Evolutionary conservation across 352 stramenopile genomes (phyloP), one percentile per base, ranked within the genome.

Genomic region (Phytophthora pseudosyringae): DNA sequence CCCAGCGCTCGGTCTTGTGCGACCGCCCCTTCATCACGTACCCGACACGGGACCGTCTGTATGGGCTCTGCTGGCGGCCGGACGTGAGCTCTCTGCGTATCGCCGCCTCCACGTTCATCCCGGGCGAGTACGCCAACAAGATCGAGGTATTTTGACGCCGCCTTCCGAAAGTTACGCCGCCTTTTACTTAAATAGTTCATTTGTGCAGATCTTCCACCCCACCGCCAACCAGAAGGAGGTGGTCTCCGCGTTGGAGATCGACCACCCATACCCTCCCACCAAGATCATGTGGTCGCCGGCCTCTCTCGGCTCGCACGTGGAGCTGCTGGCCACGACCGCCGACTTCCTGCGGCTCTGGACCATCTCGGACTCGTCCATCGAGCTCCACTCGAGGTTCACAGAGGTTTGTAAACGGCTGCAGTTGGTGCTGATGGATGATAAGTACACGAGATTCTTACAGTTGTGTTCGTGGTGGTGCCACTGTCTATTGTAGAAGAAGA

Each of bases 221-320:
- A 89, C 73, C 10, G 36, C 48, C 12, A 80, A 83, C 47, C 65
- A 83, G n/a, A 87, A 69, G 16, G 67, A 83, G 28, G 59, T 94
- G 3, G 66, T 89, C 8, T 89, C 76, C 21, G 73, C 80, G 10
- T 72, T 89, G 9, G 80, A 91, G 62, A 89, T 93, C 43, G 88
- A 94, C 40, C 88, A 96, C 33, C 85, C 88, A 53, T 96, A 96
- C 59, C 88, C 88, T 6, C 83, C 88, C 15, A 95, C 88, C 32
- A 94, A 94, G 53, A 87, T 96, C 32, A 91, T 95, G 81, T 96
- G 88, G 88, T 93, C 85, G 26, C 86, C 88, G 5, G 69, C 74
- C 21, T 76, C 73, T 16, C 69, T 88, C 13, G 60, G 50, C 12
- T 79, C 76, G 25, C 59, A 71, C n/a, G 62, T 83, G 48, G 83